These are phyloP conservation scores for Saccharum hybrid DNA, from an alignment of 202 grass and related monocot genomes.

Conservation along the genomic window DNA sequence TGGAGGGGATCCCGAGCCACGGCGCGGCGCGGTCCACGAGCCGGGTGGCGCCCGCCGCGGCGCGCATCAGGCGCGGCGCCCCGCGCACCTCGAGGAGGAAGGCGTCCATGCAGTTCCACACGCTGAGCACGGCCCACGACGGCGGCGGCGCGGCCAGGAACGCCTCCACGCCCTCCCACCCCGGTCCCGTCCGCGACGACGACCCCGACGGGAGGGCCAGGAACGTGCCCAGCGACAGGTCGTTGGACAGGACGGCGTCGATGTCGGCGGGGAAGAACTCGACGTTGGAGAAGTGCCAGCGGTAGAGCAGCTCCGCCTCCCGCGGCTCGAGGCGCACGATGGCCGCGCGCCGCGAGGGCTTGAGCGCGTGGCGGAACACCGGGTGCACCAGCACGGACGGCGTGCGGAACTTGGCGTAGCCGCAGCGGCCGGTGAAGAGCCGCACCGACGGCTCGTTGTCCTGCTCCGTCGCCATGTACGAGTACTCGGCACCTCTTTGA, in stretches of 20 bases:
- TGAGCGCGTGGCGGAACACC: slow-evolving; percentile 60
- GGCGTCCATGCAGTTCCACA: slow-evolving; percentile 87
- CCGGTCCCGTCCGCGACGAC: background rate
- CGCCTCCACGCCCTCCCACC: slow-evolving; percentile 39
- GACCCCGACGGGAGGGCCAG: slow-evolving; percentile 55
- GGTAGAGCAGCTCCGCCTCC: slow-evolving; percentile 74
- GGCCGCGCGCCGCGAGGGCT: slow-evolving; percentile 8
- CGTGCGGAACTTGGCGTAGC: slow-evolving; percentile 86
- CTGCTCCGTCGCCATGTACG: slow-evolving; percentile 89
- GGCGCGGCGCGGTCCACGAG: slow-evolving; percentile 77
- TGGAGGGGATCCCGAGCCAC: slow-evolving; percentile 85
- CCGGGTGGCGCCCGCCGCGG: slow-evolving; percentile 62
- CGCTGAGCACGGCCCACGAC: slow-evolving; percentile 81
- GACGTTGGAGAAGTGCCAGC: slow-evolving; percentile 57
- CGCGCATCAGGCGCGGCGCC: slow-evolving; percentile 53
- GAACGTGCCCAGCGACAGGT: slow-evolving; percentile 85
- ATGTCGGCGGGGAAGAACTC: slow-evolving; percentile 97
- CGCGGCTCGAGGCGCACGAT: slow-evolving; percentile 42
- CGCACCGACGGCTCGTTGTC: slow-evolving; percentile 80
- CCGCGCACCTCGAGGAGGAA: slow-evolving; percentile 86
- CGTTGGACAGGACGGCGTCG: slow-evolving; percentile 73
- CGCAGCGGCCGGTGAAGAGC: slow-evolving; percentile 86
- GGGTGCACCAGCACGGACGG: slow-evolving; percentile 81
- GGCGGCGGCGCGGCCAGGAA: slow-evolving; percentile 61
- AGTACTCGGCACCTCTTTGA: slow-evolving; percentile 72